Percentiles rank a stretch among this genome's conserved stretches.
These are phyloP conservation scores for Podaxis pistillaris DNA, from an alignment of 768 basidiomycete genomes.

Conservation along the genomic window DNA sequence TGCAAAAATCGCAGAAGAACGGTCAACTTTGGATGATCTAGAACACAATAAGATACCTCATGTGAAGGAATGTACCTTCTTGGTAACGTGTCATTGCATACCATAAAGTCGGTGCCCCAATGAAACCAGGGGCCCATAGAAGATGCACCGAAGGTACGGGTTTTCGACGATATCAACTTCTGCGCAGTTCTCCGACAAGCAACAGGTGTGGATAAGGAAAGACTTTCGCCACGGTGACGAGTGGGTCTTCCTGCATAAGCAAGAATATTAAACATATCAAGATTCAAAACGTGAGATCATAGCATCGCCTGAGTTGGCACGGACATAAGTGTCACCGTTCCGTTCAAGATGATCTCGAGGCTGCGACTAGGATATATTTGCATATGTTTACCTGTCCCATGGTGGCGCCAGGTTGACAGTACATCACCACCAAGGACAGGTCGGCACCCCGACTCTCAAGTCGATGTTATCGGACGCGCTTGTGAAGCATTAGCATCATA, in stretches of 20 bases:
- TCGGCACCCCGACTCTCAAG: too few species aligned
- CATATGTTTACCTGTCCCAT: not conserved
- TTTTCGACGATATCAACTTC: conserved; percentile 2
- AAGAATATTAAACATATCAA: not conserved
- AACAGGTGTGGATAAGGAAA: not conserved
- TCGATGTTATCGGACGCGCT: not conserved
- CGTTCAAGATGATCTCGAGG: not conserved
- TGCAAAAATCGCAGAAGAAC: not conserved
- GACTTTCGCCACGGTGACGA: not conserved
- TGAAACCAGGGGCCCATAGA: not conserved
- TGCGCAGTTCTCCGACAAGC: not conserved
- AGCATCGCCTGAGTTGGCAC: not conserved
- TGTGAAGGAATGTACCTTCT: not conserved
- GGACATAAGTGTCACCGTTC: too few species aligned
- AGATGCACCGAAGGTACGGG: not conserved
- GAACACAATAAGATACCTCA: not conserved
- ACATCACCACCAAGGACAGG: not conserved
- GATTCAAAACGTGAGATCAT: not conserved
- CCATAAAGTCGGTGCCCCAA: not conserved
- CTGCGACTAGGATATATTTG: not conserved
- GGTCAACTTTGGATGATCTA: not conserved
- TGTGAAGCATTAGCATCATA: not conserved
- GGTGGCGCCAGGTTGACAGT: not conserved
- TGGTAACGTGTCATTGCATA: not conserved
- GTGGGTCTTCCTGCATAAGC: not conserved